phyloP scores from a whole-genome alignment of 257 asterid species.

The Buddleja alternifolia region DNA sequence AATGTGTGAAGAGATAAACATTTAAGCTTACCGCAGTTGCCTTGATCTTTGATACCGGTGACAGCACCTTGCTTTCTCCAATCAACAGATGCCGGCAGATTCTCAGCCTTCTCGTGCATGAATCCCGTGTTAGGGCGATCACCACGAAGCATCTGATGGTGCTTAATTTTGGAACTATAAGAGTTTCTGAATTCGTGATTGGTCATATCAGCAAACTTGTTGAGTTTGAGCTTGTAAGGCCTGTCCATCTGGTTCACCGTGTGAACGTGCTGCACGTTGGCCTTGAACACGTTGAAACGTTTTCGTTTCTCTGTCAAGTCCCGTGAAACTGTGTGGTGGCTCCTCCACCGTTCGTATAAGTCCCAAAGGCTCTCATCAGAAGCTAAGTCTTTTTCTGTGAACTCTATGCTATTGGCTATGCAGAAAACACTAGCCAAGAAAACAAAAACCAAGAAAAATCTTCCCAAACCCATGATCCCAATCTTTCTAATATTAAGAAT shows the following conservation, averaged over 20 bases:
- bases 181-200: slow-evolving; percentile 63
- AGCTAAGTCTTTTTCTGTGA: slow-evolving; percentile 69
- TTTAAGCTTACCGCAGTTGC: slow-evolving; percentile 65
- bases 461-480: slow-evolving; percentile 40
- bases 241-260: slow-evolving; percentile 66
- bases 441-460: slow-evolving; percentile 39
- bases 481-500: slow-evolving; percentile 23
- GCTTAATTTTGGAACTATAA: slow-evolving; percentile 69
- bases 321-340: slow-evolving; percentile 73
- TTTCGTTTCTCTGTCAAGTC: slow-evolving; percentile 60
- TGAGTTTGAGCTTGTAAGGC: slow-evolving; percentile 87
- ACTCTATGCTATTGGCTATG: slow-evolving; percentile 56
- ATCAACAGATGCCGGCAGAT: slow-evolving; percentile 69
- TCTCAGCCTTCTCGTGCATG: slow-evolving; percentile 48
- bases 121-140: slow-evolving; percentile 47
- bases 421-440: slow-evolving; percentile 38
- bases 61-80: slow-evolving; percentile 90
- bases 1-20: background rate
- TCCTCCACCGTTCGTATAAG: slow-evolving; percentile 79
- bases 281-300: slow-evolving; percentile 86
- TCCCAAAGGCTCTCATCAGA: slow-evolving; percentile 87
- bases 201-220: slow-evolving; percentile 79
- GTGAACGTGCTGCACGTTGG: slow-evolving; percentile 71
- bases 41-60: slow-evolving; percentile 80
- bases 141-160: slow-evolving; percentile 64